Evolutionary conservation across 257 asterid species (phyloP), one percentile per base, ranked within the genome.

Genomic region (Fraxinus quadrangulata): DNA sequence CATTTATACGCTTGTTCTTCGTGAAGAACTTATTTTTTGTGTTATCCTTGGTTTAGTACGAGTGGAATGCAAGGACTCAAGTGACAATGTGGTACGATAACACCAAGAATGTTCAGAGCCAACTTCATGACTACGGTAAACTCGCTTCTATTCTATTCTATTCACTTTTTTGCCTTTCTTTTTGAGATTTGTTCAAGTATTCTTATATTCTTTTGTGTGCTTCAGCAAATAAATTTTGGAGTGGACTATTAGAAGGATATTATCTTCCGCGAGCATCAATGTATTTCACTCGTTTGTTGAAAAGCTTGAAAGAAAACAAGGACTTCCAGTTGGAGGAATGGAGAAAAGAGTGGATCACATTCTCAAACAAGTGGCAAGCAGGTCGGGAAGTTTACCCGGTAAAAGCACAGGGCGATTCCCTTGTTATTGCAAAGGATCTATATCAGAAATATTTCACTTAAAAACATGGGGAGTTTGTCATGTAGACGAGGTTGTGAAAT

Each of bases 41-140:
- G 26, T 13, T 59, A 26, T 71, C 37, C n/a, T 49, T 78, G 75
- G 45, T 87, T 73, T 78, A 95, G 99, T 92, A 93, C 14, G 99
- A 95, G 85, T 95, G 98, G 99, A 95, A 93, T 28, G 99, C 99
- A 26, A 90, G 99, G 85, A 95, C 99, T 11, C 98, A 95, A 87
- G 90, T 95, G 77, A 95, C 99, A 16, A 95, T 95, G 99, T 95
- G 99, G 99, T 95, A 80, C n/a, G 99, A 95, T 81, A 93, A 80
- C 79, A 92, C 92, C 16, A 72, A 86, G 80, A 34, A 76, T 40
- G 79, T 24, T 70, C 98, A 93, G 81, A 93, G 98, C 93, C 68
- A 87, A 80, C 98, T 95, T 79, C 99, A 93, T 71, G 99, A 93
- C 82, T 95, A 95, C 61, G 99, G 99, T 93, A 87, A 31, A 84